Evolutionary conservation across 129 eudicot genomes (phyloP), one percentile per base, ranked within the genome.

Genomic region (Flaveria robusta): DNA sequence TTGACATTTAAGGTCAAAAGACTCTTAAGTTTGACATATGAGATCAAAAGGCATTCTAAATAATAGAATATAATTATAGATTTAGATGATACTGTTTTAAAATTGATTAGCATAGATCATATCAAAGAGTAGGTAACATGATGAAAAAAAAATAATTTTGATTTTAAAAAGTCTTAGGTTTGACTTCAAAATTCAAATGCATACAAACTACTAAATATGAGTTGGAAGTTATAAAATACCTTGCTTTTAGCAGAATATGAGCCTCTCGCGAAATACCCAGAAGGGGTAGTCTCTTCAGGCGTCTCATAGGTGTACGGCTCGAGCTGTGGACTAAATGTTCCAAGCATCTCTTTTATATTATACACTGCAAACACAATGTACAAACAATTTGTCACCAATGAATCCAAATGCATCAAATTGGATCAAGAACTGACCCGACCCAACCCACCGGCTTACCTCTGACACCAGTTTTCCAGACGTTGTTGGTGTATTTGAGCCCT

Each of bases 401-500:
- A 1, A 69, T 78, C 63, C 10, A 68, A 68, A 63, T 29, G 68
- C 43, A 16, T 15, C 13, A 29, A 29, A 63, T 22, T 63, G 45
- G 68, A 63, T 63, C 22, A 63, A n/a, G n/a, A n/a, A n/a, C n/a
- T 29, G 68, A 63, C 68, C 43, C 4, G 23, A 26, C 47, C 47
- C 3, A 3, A 47, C 43, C 68, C 43, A 7, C 31, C 29, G 68
- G 60, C 66, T 71, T 79, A 88, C 93, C 93, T 73, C 82, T 88
- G 42, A 88, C 81, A 49, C 93, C 93, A 60, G 93, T 88, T 86
- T 86, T 88, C 93, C 93, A 88, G 11, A 88, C 93, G 11, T 74
- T 76, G 80, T 88, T 88, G 50, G 88, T 83, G 87, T 86, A 88
- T 65, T 84, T 86, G 59, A 88, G 83, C 72, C 93, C 93, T 11